Evolutionary conservation across 2,329 filamentous ascomycete genomes (phyloP), one percentile per base, ranked within the genome.

Genomic region (Cordyceps javanica): DNA sequence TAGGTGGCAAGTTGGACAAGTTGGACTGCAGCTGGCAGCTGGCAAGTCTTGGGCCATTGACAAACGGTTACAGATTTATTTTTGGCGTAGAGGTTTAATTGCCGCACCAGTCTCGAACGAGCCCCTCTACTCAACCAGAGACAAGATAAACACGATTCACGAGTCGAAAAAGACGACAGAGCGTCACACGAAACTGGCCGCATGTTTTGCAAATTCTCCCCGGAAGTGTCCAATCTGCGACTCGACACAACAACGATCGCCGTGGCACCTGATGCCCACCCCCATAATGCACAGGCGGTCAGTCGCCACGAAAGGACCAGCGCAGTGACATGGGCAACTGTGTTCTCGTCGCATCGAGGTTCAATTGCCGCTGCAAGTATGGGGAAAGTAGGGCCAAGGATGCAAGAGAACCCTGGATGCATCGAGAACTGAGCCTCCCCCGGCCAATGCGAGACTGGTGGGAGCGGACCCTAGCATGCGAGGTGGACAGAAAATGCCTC

Each of bases 401-500:
- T 32, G 51, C 32, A 38, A 23, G 32, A n/a, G 30, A 57, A 57
- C 42, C 49, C 42, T 58, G 41, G 57, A 55, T 49, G 44, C 42
- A 58, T 58, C 56, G 57, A 54, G 55, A 46, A 57, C 54, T 49
- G 36, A 57, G 55, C 36, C 46, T 57, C 45, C 54, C 54, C 54
- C 36, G 6, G 54, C 54, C 45, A 57, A 50, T 55, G 53, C 42
- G 13, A 39, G 53, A 30, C 53, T n/a, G 34, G 42, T 55, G 26
- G 32, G 32, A 46, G 54, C 45, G 54, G 45, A 57, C 45, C 36
- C 45, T 14, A 34, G 25, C 19, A 32, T 56, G 36, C 45, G 32
- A 45, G 53, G 30, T 55, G 44, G 50, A 14, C 50, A 58, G 50
- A 54, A 58, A 58, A 58, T 58, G 57, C 57, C 57, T 58, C 57